Evolutionary conservation across 106 monocot species (phyloP), one percentile per base, ranked within the genome.

Genomic region (Vanilla planifolia): DNA sequence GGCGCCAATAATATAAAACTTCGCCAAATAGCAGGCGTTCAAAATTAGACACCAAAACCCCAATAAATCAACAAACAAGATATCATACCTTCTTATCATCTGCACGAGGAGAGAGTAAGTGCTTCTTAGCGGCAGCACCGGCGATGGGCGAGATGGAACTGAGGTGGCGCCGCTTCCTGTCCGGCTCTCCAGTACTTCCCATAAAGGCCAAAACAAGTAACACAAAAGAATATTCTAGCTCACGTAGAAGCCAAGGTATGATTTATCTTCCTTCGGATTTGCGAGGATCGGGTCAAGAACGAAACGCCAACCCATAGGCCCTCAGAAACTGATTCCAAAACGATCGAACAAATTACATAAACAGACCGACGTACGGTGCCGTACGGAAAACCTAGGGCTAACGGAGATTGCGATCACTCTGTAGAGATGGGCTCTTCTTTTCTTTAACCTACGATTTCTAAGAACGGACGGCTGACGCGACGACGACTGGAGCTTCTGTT

Each of bases 81-180:
- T 34, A 73, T 11, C 29, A 51, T 57, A 90, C 90, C 82, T 82
- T 90, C 65, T 79, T 90, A 67, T 90, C 91, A 52, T 89, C 85
- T 0, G 80, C 62, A 43, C 21, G 50, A 9, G 76, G 79, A 13
- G 79, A 48, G 11, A 64, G 22, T 3, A 66, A 37, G 61, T 73
- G 75, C 68, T 80, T 85, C 79, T 77, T 86, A 26, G 75, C 73
- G 19, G 65, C 69, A 14, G 70, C 45, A 27, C 51, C 62, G 1
- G 55, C 67, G 11, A 68, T 63, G 43, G 82, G 61, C 7, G 81
- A 77, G 14, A 82, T 65, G 22, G 81, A 76, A 55, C 57, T 76
- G 40, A 82, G 46, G 40, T 82, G 81, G 2, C 81, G 67, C 48
- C 81, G 77, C 61, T 82, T 82, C 47, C 77, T 40, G 30, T 82